A percentile compares a stretch with the other conserved stretches of the same genome.
These are phyloP conservation scores for Fusarium camptoceras DNA, from an alignment of 2,329 filamentous ascomycete genomes.

Conservation along the genomic window DNA sequence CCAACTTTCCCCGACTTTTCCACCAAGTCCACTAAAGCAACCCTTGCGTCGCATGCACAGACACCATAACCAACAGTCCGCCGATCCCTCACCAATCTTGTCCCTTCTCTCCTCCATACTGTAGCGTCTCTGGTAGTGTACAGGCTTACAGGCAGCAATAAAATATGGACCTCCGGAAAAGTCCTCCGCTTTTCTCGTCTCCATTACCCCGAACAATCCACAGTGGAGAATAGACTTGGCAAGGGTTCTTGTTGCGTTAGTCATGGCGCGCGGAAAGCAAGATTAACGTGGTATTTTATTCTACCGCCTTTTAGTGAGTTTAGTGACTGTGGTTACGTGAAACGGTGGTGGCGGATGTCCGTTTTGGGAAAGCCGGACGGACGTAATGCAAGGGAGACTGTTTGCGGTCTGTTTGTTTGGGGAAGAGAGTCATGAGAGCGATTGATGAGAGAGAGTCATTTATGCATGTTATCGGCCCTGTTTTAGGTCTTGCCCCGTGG, in stretches of 20 bases:
- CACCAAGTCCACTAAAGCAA: not conserved
- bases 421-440: not conserved
- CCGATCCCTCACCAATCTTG: too few relatives aligned
- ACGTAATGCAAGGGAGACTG: not conserved
- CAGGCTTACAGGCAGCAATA: not conserved
- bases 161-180: not conserved
- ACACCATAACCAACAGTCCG: not conserved
- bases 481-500: not conserved
- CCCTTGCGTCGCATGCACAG: not conserved
- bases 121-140: too few relatives aligned
- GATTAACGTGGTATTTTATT: not conserved
- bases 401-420: not conserved
- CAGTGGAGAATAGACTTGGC: not conserved
- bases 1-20: not conserved
- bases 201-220: constrained; percentile 6
- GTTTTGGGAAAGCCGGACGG: not conserved
- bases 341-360: not conserved
- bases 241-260: not conserved
- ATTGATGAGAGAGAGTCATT: not conserved
- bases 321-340: not conserved
- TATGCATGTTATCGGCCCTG: not conserved
- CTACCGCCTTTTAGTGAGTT: not conserved
- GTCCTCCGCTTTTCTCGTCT: not conserved
- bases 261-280: not conserved
- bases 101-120: not conserved